Evolutionary conservation across 768 basidiomycete species (phyloP).

Genomic region (Mycena olivaceomarginata): DNA sequence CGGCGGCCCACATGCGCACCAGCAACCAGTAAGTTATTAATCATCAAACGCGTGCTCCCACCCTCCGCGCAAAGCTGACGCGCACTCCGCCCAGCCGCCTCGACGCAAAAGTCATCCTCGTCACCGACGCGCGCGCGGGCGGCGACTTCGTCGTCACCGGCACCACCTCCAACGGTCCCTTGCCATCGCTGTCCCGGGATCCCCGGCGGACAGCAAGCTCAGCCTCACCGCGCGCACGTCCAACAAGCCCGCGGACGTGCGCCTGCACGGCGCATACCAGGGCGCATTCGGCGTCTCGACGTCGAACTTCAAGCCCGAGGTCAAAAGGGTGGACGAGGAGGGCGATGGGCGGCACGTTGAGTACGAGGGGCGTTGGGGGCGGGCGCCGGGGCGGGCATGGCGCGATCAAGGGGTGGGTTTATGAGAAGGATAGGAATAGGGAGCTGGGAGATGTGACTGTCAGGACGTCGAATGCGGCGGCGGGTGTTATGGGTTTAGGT

Average conservation of each 20-base stretch:
- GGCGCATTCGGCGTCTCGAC: slow-evolving; percentile 54
- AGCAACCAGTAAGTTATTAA: slow-evolving; percentile 24
- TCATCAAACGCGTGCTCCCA: background rate
- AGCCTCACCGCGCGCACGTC: slow-evolving; percentile 51
- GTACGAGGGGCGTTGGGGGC: background rate
- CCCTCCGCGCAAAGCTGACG: background rate
- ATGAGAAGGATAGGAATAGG: slow-evolving; percentile 5
- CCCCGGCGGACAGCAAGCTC: slow-evolving; percentile 59
- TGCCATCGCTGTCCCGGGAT: slow-evolving; percentile 51
- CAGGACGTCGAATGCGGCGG: slow-evolving; percentile 36
- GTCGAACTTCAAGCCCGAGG: background rate
- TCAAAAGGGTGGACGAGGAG: background rate
- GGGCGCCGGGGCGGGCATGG: background rate
- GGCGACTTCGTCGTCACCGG: slow-evolving; percentile 57
- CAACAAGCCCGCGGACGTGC: slow-evolving; percentile 58
- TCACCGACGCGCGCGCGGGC: slow-evolving; percentile 33
- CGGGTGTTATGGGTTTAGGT: slow-evolving; percentile 16
- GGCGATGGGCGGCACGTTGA: slow-evolving; percentile 13
- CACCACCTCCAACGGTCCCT: slow-evolving; percentile 58
- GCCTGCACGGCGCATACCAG: slow-evolving; percentile 60
- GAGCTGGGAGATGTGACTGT: slow-evolving; percentile 18
- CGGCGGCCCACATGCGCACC: slow-evolving; percentile 20
- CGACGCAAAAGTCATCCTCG: background rate
- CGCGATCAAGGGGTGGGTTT: slow-evolving; percentile 8
- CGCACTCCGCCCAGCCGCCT: background rate